Evolutionary conservation across 306 rosid species (phyloP), one percentile per base, ranked within the genome.

Genomic region (Rosa chinensis): DNA sequence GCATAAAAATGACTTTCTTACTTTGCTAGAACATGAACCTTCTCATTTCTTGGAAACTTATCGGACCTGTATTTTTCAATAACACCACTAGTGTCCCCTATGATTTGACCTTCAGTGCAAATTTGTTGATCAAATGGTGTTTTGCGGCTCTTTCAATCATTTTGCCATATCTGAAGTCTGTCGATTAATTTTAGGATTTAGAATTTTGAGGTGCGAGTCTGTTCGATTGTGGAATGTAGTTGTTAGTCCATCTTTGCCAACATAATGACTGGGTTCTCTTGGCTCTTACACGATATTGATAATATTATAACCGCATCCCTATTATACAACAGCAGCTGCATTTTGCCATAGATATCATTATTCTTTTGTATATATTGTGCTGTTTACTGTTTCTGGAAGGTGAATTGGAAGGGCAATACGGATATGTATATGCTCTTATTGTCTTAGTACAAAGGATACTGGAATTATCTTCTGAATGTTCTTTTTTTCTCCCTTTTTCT

Each of bases 91-190:
- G 25, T 8, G 59, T 48, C 8, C 1, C 59, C 55, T 13, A 32
- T 13, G 53, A 35, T 47, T 13, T 23, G 35, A 4, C 66, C 25
- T 28, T 12, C 3, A n/a, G 23, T 23, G 56, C 17, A 69, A n/a
- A 11, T 32, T 21, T 11, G 8, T 70, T 21, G n/a, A 21, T 70
- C 5, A 6, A 52, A 52, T 67, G 66, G 50, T 70, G 37, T 32
- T 1, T 37, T 17, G 74, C 74, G 17, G 74, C 70, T 14, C 32
- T 72, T 82, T 79, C 7, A 43, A n/a, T 25, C 53, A 43, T 32
- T 2, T 52, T 50, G 56, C n/a, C 56, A 17, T 52, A 43, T n/a
- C 16, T 69, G 37, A 44, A 21, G 73, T 21, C 3, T 69, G 39
- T 11, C 4, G 17, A 11, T 23, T 43, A 11, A n/a, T 5, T 16